Percentiles rank a stretch among this genome's conserved stretches.
Conservation (phyloP, 495 filamentous ascomycete genomes). For the Penicillium psychrofluorescens region DNA sequence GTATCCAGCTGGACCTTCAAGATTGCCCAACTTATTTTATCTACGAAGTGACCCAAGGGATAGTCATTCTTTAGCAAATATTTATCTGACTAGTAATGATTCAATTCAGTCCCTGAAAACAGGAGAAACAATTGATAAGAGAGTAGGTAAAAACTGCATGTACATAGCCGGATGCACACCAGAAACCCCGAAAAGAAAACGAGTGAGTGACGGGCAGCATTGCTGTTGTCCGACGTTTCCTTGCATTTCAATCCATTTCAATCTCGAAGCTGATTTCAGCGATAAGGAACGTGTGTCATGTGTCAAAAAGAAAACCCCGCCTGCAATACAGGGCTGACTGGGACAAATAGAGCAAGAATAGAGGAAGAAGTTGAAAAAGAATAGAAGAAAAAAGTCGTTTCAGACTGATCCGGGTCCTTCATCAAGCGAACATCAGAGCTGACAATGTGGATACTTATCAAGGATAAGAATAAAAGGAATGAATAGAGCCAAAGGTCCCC, state of each 20-base stretch:
- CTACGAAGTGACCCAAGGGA: too few relatives aligned
- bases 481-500: background rate
- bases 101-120: background rate
- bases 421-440: constrained; percentile 13
- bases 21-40: too few relatives aligned
- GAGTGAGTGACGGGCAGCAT: background rate
- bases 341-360: constrained; percentile 1
- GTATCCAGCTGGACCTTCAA: background rate
- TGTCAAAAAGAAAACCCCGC: background rate
- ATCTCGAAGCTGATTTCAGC: background rate
- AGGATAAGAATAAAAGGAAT: constrained; percentile 12
- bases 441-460: constrained; percentile 3
- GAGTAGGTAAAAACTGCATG: constrained; percentile 4
- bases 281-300: too few relatives aligned
- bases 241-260: background rate
- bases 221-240: too few relatives aligned
- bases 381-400: constrained; percentile 13
- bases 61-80: background rate
- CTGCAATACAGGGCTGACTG: background rate
- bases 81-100: constrained; percentile 8
- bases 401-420: constrained; percentile 19
- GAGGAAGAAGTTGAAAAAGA: constrained; percentile 1
- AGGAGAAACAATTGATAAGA: background rate
- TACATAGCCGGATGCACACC: constrained; percentile 19
- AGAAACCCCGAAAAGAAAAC: constrained; percentile 4